These are phyloP conservation scores for Penicillium expansum DNA, from an alignment of 2,329 filamentous ascomycete genomes.

Conservation along the genomic window DNA sequence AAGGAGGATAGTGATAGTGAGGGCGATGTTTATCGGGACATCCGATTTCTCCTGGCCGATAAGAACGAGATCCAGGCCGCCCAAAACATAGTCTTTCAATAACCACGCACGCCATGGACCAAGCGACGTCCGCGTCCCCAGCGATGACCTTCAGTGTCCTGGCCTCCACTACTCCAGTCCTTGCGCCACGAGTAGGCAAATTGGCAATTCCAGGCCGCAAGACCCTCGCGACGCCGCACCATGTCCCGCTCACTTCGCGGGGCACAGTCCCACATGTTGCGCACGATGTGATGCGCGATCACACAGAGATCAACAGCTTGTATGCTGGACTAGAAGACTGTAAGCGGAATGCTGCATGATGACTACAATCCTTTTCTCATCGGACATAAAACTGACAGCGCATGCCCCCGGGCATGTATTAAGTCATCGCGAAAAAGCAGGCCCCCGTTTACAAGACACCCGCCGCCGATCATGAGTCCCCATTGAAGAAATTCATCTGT, in stretches of 20 bases:
- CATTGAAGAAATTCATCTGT: slow-evolving; percentile 74
- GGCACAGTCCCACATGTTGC: slow-evolving; percentile 84
- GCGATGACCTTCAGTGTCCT: slow-evolving; percentile 42
- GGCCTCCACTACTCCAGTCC: slow-evolving; percentile 32
- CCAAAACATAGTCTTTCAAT: slow-evolving; percentile 13
- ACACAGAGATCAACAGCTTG: slow-evolving; percentile 64
- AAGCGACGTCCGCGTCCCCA: slow-evolving; percentile 19
- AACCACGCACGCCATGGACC: slow-evolving; percentile 29
- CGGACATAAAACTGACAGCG: slow-evolving; percentile 27
- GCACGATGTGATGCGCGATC: slow-evolving; percentile 71
- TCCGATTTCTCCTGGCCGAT: slow-evolving; percentile 20
- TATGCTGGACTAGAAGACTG: slow-evolving; percentile 92
- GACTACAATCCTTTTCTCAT: too few relatives aligned
- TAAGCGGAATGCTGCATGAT: slow-evolving; percentile 48
- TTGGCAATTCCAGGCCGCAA: slow-evolving; percentile 62
- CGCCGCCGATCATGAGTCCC: slow-evolving; percentile 47
- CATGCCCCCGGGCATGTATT: slow-evolving; percentile 34
- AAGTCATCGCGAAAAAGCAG: slow-evolving; percentile 61
- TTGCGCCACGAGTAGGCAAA: slow-evolving; percentile 63
- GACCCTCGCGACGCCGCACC: slow-evolving; percentile 78
- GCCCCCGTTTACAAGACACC: slow-evolving; percentile 52
- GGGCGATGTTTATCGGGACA: slow-evolving; percentile 15
- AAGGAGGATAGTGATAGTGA: neutral
- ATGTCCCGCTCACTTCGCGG: slow-evolving; percentile 74
- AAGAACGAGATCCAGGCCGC: slow-evolving; percentile 13